Evolutionary conservation across 306 rosid genomes (phyloP), one percentile per base, ranked within the genome.

Genomic region (Astragalus membranaceus): DNA sequence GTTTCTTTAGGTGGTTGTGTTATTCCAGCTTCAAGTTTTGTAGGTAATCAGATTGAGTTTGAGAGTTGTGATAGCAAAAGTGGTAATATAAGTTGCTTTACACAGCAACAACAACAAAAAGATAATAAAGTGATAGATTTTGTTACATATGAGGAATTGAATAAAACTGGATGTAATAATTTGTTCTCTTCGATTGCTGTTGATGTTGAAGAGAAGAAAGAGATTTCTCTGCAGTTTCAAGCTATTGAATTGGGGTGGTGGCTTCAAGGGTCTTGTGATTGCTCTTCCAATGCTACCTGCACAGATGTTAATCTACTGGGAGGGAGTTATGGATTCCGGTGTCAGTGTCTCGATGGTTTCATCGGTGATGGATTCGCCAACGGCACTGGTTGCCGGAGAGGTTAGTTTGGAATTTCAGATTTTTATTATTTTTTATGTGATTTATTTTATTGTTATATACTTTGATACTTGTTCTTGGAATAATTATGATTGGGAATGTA

Each of bases 241-340:
- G 78, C 48, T 64, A 35, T 94, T 15, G 89, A 94, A 64, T 75
- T 94, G 71, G 86, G 59, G 5, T 94, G 98, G 98, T 94, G 98
- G 98, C 69, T 90, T 69, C 8, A 7, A 3, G 85, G 88, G 1
- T 0, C 2, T 6, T 67, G 67, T 20, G 0, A 0, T n/a, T 94
- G 99, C 61, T 44, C 79, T 44, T 0, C 0, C 0, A 65, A 77
- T 64, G 89, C 96, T 33, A 15, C 33, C 1, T 58, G 75, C n/a
- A 10, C 20, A 4, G 0, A 0, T 6, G 66, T 83, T 0, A 5
- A 0, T 6, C 55, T 14, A 9, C 4, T 26, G 9, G 2, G 16
- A 5, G 15, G 14, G 5, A 5, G 0, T 10, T 0, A 0, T 0
- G 94, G 97, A 67, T 78, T 74, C 62, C 90, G 89, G 17, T 94